Evolutionary conservation across 2,329 filamentous ascomycete species (phyloP).

Genomic region (Ophiocordyceps sinensis): DNA sequence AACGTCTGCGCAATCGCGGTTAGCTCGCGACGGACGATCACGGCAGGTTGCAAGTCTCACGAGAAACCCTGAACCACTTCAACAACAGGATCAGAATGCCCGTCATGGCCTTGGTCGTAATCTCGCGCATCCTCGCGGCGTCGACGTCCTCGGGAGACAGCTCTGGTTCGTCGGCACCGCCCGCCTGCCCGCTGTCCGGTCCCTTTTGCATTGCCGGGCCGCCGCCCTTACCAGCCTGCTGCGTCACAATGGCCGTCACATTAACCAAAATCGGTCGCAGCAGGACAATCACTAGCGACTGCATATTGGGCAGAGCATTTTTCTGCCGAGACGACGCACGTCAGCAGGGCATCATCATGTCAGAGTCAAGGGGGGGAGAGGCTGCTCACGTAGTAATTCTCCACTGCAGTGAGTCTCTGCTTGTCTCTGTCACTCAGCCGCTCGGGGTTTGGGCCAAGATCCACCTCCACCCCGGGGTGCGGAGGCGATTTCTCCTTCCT

Average conservation of each 20-base stretch:
- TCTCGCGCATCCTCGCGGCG: slow-evolving; percentile 66
- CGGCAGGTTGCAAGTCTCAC: slow-evolving; percentile 35
- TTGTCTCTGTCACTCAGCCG: slow-evolving; percentile 39
- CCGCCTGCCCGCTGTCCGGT: slow-evolving; percentile 16
- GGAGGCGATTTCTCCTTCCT: slow-evolving; percentile 10
- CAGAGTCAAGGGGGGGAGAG: neutral
- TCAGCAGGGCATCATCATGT: slow-evolving; percentile 8
- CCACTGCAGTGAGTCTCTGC: slow-evolving; percentile 56
- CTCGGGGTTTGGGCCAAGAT: slow-evolving; percentile 33
- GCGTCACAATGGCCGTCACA: slow-evolving; percentile 68
- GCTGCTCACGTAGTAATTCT: slow-evolving; percentile 68
- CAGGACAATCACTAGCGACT: slow-evolving; percentile 85
- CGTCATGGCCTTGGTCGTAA: slow-evolving; percentile 83
- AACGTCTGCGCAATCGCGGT: slow-evolving; percentile 46
- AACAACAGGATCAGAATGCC: slow-evolving; percentile 73
- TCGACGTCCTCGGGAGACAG: slow-evolving; percentile 64
- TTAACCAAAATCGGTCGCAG: slow-evolving; percentile 79
- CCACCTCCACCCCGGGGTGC: slow-evolving; percentile 14
- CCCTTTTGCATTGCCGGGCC: slow-evolving; percentile 14
- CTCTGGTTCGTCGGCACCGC: slow-evolving; percentile 26
- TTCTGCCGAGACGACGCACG: slow-evolving; percentile 31
- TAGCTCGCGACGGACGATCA: slow-evolving; percentile 3
- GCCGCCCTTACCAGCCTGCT: slow-evolving; percentile 30
- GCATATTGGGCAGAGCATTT: slow-evolving; percentile 67
- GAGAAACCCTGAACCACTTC: slow-evolving; percentile 94